Evolutionary conservation across 768 basidiomycete genomes (phyloP).

Genomic region (Serpula lacrymans): DNA sequence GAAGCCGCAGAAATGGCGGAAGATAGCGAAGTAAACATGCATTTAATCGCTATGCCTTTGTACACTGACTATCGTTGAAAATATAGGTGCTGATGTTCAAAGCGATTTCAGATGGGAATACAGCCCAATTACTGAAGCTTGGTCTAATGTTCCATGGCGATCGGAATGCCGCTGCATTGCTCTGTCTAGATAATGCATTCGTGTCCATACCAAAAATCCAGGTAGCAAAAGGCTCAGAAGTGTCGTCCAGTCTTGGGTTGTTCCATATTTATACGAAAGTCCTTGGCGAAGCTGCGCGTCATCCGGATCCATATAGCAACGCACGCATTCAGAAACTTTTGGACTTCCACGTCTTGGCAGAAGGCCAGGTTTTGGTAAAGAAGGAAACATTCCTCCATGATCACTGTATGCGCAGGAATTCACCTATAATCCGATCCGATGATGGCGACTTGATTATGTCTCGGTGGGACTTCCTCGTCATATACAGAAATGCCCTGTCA

Average conservation of each 20-base stretch:
- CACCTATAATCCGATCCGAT: constrained; percentile 3
- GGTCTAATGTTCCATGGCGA: constrained; percentile 27
- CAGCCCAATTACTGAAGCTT: constrained; percentile 26
- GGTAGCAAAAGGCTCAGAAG: constrained; percentile 18
- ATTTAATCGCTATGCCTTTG: too few species aligned
- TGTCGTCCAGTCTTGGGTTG: constrained; percentile 26
- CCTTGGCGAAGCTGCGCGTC: constrained; percentile 24
- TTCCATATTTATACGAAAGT: constrained; percentile 35
- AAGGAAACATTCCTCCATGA: constrained; percentile 21
- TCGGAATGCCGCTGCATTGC: constrained; percentile 32
- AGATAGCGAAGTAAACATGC: too few species aligned
- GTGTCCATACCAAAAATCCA: constrained; percentile 20
- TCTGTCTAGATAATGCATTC: constrained; percentile 45
- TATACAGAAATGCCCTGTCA: constrained; percentile 22
- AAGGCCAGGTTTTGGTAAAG: constrained; percentile 26
- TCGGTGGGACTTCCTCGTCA: constrained; percentile 15
- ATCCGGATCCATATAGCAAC: constrained; percentile 24
- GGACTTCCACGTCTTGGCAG: constrained; percentile 23
- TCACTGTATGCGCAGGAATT: constrained; percentile 5
- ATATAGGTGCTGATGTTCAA: constrained; percentile 35
- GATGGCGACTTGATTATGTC: constrained; percentile 13
- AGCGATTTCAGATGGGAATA: constrained; percentile 24
- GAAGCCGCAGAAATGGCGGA: constrained; percentile 8
- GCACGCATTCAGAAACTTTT: constrained; percentile 31
- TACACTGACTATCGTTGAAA: too few species aligned